Conservation (phyloP, 345 rosid species). For the Brassica carinata region DNA sequence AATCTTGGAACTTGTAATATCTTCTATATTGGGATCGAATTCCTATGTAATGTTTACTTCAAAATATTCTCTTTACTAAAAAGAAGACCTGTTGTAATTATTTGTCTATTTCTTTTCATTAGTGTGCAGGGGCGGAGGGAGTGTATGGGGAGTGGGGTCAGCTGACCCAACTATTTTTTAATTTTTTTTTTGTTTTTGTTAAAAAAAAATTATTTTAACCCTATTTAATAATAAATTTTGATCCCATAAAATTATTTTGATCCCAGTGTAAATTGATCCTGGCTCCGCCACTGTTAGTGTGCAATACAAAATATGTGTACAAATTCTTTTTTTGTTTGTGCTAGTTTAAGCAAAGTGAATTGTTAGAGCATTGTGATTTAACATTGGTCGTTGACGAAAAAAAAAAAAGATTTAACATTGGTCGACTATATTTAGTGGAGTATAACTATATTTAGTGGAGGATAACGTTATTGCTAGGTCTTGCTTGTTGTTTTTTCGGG, state of each 20-base stretch:
- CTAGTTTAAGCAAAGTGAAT: background rate
- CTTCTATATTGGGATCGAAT: conserved; percentile 12
- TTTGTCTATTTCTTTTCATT: background rate
- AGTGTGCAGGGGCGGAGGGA: too few species aligned
- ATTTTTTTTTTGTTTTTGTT: too few species aligned
- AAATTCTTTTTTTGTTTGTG: background rate
- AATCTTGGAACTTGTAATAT: conserved; percentile 41
- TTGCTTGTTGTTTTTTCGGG: background rate
- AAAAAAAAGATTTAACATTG: too few species aligned
- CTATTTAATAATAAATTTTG: too few species aligned
- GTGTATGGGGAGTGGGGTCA: too few species aligned
- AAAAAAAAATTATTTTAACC: too few species aligned
- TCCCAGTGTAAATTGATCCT: too few species aligned
- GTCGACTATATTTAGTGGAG: background rate
- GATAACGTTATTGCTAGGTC: conserved; percentile 23
- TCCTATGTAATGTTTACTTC: conserved; percentile 40
- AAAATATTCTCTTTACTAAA: conserved; percentile 37
- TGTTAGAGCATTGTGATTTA: background rate
- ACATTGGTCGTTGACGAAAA: background rate
- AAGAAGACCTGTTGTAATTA: background rate
- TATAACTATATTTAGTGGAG: conserved; percentile 5
- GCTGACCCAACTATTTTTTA: too few species aligned
- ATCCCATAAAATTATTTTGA: too few species aligned
- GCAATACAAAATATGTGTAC: background rate
- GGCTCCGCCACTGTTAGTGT: too few species aligned